A percentile compares a stretch with the other conserved stretches of the same genome.
These are phyloP conservation scores for Boeremia exigua DNA, from an alignment of 2,329 filamentous ascomycete genomes.

Conservation along the genomic window DNA sequence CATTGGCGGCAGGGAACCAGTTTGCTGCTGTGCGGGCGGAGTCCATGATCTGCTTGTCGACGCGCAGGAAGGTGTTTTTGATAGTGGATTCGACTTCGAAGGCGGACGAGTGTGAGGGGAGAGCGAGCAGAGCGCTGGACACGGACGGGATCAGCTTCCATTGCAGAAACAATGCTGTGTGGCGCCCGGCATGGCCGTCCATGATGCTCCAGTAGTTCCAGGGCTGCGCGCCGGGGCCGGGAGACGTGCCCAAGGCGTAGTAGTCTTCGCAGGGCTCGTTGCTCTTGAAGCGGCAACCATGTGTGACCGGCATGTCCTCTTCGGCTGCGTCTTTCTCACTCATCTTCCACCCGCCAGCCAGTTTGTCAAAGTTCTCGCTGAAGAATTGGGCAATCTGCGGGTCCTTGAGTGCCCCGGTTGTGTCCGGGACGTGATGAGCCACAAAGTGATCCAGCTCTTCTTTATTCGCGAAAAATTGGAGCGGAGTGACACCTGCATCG, in stretches of 20 bases:
- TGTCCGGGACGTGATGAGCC: slow-evolving; percentile 33
- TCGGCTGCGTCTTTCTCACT: slow-evolving; percentile 30
- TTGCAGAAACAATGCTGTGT: slow-evolving; percentile 51
- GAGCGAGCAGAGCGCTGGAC: slow-evolving; percentile 42
- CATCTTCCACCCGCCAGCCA: slow-evolving; percentile 39
- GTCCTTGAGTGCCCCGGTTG: slow-evolving; percentile 24
- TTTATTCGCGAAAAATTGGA: slow-evolving; percentile 36
- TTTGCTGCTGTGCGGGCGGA: slow-evolving; percentile 47
- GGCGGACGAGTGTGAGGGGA: slow-evolving; percentile 47
- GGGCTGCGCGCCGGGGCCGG: slow-evolving; percentile 33
- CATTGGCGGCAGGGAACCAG: slow-evolving; percentile 46
- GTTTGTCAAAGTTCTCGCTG: slow-evolving; percentile 33
- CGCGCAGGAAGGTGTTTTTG: slow-evolving; percentile 62
- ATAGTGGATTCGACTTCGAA: slow-evolving; percentile 62
- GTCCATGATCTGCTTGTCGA: slow-evolving; percentile 63
- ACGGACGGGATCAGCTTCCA: slow-evolving; percentile 53
- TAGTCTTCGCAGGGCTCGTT: slow-evolving; percentile 45
- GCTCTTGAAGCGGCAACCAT: slow-evolving; percentile 38
- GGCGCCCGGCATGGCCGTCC: slow-evolving; percentile 59
- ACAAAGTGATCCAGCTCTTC: slow-evolving; percentile 38
- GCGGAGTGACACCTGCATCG: slow-evolving; percentile 20
- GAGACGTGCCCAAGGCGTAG: slow-evolving; percentile 36
- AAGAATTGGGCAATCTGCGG: slow-evolving; percentile 28
- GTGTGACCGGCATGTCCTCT: slow-evolving; percentile 39
- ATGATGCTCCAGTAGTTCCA: slow-evolving; percentile 55